Evolutionary conservation across 2,329 filamentous ascomycete genomes (phyloP).

Genomic region (Nakataea oryzae): DNA sequence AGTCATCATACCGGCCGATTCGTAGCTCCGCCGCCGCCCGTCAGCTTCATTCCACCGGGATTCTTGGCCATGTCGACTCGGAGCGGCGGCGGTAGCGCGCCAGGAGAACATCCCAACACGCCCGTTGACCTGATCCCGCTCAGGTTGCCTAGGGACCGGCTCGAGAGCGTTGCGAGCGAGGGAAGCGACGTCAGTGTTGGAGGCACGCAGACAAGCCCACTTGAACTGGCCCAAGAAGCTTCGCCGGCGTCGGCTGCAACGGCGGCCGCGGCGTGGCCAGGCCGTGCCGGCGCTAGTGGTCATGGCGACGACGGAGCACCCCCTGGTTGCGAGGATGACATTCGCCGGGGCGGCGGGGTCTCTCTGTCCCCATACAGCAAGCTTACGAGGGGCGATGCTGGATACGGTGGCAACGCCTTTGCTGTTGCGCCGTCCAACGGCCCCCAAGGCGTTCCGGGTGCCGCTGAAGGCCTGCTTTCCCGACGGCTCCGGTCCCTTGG

Average conservation of each 20-base stretch:
- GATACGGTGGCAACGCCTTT: constrained; percentile 48
- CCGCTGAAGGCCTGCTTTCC: constrained; percentile 58
- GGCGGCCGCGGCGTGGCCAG: background rate
- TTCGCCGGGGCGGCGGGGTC: background rate
- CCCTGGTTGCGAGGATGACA: background rate
- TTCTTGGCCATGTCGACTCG: background rate
- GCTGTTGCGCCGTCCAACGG: constrained; percentile 19
- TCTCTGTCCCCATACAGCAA: constrained; percentile 49
- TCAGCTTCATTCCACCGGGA: background rate
- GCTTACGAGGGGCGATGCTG: constrained; percentile 52
- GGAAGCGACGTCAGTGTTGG: constrained; percentile 15
- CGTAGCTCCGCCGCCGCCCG: no score
- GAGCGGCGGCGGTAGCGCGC: background rate
- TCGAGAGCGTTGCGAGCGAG: constrained; percentile 20
- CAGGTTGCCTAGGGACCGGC: constrained; percentile 20
- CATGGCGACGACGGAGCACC: background rate
- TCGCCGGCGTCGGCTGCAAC: background rate
- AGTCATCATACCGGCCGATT: background rate
- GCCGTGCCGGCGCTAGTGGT: constrained; percentile 2
- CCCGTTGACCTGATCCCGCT: constrained; percentile 43
- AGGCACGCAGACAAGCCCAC: background rate
- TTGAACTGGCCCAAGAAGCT: background rate
- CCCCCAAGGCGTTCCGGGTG: constrained; percentile 14
- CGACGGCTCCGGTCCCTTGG: constrained; percentile 56
- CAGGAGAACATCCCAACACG: constrained; percentile 13